Evolutionary conservation across 108 stramenopile species (phyloP), one percentile per base, ranked within the genome.

Genomic region (Conticribra guillardii): DNA sequence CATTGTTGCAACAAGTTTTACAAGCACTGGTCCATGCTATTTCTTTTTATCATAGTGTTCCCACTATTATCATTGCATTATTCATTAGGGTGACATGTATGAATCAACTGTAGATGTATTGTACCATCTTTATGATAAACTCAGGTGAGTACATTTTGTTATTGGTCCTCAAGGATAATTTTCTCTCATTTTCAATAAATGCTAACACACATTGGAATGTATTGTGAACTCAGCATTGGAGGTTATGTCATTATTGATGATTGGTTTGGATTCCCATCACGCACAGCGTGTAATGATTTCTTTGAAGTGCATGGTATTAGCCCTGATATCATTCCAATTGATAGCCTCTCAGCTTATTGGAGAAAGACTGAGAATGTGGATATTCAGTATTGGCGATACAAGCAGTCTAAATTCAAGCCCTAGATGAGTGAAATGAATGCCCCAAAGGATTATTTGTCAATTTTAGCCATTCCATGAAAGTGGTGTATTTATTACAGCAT

Each of bases 51-150:
- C 18, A 21, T 1, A 3, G 2, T 53, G 2, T 11, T 24, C 18
- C 14, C 2, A 4, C 16, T 24, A 1, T 11, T 53, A 17, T 47
- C 19, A 18, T 17, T 1, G 22, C 52, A 14, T 4, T 2, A 3
- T 53, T 53, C 21, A 1, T 21, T 24, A 53, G 52, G 55, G 77
- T 7, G 77, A 79, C 28, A 74, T 81, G 80, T 81, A 81, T 32
- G 74, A 81, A 60, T 76, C 74, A 30, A 76, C 80, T 11, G 80
- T 81, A 16, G 80, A 81, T 45, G 80, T 81, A 17, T 63, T 81
- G 2, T 81, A 79, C 41, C 64, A 67, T 19, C 47, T 79, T 15
- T 79, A 79, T 23, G 78, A 79, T 22, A 63, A 63, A 48, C 46
- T 63, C 16, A n/a, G n/a, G n/a, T n/a, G n/a, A n/a, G n/a, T n/a